Percentiles rank a stretch among this genome's conserved stretches.
Evolutionary conservation across 495 filamentous ascomycete genomes (phyloP).

Genomic region (Barbatosphaeria neglecta): DNA sequence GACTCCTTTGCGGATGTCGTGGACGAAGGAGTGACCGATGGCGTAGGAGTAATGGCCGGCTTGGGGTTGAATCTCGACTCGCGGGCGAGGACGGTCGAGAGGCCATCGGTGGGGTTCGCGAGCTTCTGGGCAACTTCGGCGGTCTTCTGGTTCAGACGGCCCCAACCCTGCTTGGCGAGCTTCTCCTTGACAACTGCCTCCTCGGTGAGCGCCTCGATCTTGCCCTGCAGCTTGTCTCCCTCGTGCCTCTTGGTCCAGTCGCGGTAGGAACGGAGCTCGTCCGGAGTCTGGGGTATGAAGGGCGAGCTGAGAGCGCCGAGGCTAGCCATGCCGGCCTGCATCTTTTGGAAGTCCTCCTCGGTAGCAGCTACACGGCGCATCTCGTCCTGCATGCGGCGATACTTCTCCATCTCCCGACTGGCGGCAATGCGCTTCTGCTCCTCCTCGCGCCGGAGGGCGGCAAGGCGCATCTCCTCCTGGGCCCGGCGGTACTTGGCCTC

Average conservation of each 20-base stretch:
- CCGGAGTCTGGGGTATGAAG: background rate
- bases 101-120: background rate
- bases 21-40: background rate
- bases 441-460: no score
- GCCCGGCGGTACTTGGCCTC: no score
- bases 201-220: background rate
- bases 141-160: background rate
- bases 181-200: no score
- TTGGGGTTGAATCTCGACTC: conserved; percentile 2
- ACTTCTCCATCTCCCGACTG: no score
- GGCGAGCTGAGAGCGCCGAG: background rate
- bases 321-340: background rate
- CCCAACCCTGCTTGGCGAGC: no score
- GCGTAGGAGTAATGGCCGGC: background rate
- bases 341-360: background rate
- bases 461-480: no score
- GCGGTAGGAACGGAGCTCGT: background rate
- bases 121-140: background rate
- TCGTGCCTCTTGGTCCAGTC: background rate
- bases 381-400: no score
- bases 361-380: no score
- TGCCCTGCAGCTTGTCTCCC: background rate
- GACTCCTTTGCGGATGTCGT: background rate
- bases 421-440: no score
- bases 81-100: conserved; percentile 2